A percentile compares a stretch with the other conserved stretches of the same genome.
Evolutionary conservation across 345 rosid species (phyloP).

Genomic region (Populus alba): DNA sequence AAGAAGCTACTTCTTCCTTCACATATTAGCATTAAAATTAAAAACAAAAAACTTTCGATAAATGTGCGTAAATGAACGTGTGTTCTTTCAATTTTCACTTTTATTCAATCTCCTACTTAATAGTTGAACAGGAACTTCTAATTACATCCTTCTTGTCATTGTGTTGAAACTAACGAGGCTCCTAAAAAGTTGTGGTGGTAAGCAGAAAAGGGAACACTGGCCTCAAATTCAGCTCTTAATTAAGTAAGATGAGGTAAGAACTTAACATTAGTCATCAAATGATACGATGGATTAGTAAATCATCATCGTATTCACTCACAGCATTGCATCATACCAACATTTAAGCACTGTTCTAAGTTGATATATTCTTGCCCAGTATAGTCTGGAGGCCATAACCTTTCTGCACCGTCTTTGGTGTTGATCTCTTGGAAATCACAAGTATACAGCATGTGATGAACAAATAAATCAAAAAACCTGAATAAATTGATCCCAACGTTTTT

Average conservation of each 20-base stretch:
- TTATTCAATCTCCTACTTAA: background rate
- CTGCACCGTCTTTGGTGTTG: background rate
- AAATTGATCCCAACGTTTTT: no score
- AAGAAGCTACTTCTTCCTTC: background rate
- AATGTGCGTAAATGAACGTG: background rate
- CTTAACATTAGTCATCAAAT: background rate
- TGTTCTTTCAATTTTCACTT: background rate
- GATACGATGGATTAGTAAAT: background rate
- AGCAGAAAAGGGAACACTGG: background rate
- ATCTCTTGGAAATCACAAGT: background rate
- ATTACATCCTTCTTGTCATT: background rate
- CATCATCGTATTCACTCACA: background rate
- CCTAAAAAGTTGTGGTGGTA: background rate
- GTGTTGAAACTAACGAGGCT: background rate
- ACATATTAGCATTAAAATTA: no score
- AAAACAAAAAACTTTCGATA: background rate
- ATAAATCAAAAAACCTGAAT: no score
- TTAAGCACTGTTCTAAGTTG: background rate
- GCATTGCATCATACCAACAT: conserved; percentile 2
- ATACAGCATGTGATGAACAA: no score
- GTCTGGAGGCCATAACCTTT: background rate
- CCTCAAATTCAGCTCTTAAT: background rate
- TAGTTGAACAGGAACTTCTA: background rate
- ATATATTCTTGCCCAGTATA: background rate
- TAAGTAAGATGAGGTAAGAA: background rate